Conservation (phyloP, 2,329 filamentous ascomycete genomes). For the Phaeomoniella chlamydospora region DNA sequence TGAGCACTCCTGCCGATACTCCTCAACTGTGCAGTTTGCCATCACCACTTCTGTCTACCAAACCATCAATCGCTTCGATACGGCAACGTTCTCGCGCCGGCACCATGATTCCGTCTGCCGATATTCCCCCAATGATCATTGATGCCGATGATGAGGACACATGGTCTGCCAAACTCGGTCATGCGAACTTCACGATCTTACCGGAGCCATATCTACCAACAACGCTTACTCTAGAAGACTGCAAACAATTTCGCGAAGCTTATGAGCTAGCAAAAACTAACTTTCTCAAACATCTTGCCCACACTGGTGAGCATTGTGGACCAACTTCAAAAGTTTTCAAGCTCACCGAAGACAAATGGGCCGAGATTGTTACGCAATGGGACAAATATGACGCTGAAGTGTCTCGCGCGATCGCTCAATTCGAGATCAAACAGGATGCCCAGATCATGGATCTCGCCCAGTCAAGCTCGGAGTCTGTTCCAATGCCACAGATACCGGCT, state of each 20-base stretch:
- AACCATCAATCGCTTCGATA: conserved; percentile 66
- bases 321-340: conserved; percentile 77
- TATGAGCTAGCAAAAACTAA: conserved; percentile 76
- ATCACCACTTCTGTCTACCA: conserved; percentile 62
- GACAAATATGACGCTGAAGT: conserved; percentile 53
- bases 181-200: conserved; percentile 82
- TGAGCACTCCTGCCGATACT: conserved; percentile 31
- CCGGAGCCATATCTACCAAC: conserved; percentile 67
- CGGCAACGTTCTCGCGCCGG: conserved; percentile 30
- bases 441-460: conserved; percentile 22
- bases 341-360: conserved; percentile 81
- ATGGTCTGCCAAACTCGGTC: conserved; percentile 75
- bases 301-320: conserved; percentile 82
- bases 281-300: conserved; percentile 77
- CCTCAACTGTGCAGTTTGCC: conserved; percentile 34
- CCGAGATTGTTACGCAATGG: conserved; percentile 63
- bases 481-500: conserved; percentile 6
- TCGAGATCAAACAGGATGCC: conserved; percentile 10
- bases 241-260: conserved; percentile 55
- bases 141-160: conserved; percentile 51
- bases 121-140: conserved; percentile 51
- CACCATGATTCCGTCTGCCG: conserved; percentile 30
- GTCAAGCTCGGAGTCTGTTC: conserved; percentile 18
- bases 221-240: conserved; percentile 41
- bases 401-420: conserved; percentile 31